Conservation (phyloP, 805 yeast genomes). For the Metschnikowia sp. region DNA sequence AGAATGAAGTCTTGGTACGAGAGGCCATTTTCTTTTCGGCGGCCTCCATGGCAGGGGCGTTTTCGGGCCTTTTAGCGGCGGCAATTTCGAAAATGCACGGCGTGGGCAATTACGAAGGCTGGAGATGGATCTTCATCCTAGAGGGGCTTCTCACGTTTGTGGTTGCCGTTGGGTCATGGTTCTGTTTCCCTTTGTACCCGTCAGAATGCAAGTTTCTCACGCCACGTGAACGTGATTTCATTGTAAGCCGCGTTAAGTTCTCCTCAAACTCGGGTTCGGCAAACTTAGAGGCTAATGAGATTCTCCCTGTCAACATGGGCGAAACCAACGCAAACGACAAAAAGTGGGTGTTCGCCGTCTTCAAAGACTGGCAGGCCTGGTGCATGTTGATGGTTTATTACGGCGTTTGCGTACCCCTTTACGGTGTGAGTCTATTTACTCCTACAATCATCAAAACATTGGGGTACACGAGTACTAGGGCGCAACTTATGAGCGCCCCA, state of each 20-base stretch:
- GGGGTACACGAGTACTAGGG: conserved; percentile 40
- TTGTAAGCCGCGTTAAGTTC: conserved; percentile 9
- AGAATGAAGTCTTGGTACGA: conserved; percentile 64
- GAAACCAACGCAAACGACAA: conserved; percentile 13
- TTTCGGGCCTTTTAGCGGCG: conserved; percentile 71
- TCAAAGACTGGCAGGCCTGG: conserved; percentile 30
- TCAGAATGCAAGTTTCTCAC: conserved; percentile 10
- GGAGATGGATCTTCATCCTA: conserved; percentile 19
- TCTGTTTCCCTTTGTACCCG: conserved; percentile 13
- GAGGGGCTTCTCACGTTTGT: conserved; percentile 16
- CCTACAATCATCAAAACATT: conserved; percentile 44
- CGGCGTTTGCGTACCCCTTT: conserved; percentile 31
- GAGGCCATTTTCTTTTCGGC: conserved; percentile 68
- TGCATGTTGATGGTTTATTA: conserved; percentile 24
- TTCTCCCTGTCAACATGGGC: conserved; percentile 9
- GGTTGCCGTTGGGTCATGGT: conserved; percentile 8
- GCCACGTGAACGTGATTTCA: conserved; percentile 11
- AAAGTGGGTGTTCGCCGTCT: conserved; percentile 19
- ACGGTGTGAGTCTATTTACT: conserved; percentile 40
- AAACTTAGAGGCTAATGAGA: not conserved
- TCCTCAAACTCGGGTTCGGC: conserved; percentile 6
- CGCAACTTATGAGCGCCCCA: conserved; percentile 46
- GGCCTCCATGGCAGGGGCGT: conserved; percentile 75
- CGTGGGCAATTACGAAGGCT: conserved; percentile 13
- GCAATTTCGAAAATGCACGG: conserved; percentile 55